Evolutionary conservation across 768 basidiomycete species (phyloP).

Genomic region (Boletellus ananas): DNA sequence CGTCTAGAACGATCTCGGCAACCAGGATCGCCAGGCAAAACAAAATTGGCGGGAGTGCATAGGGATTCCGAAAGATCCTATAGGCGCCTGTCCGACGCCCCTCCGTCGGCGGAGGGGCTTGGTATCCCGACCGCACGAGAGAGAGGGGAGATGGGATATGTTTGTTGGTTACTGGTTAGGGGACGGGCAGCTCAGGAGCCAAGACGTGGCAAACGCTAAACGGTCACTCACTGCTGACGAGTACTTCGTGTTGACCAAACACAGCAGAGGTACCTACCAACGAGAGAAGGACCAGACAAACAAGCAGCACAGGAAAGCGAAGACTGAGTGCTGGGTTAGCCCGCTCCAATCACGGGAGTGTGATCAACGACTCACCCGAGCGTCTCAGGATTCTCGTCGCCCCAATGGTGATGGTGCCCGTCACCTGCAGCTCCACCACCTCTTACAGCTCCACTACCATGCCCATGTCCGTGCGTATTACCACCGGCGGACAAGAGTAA

Average conservation of each 20-base stretch:
- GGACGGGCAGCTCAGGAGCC: slow-evolving; percentile 3
- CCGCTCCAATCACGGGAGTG: not conserved
- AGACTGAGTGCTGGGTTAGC: slow-evolving; percentile 39
- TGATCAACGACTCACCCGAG: slow-evolving; percentile 36
- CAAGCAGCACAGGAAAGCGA: slow-evolving; percentile 60
- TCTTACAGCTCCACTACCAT: slow-evolving; percentile 54
- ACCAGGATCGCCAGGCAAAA: slow-evolving; percentile 54
- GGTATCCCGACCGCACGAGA: slow-evolving; percentile 36
- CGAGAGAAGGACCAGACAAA: slow-evolving; percentile 53
- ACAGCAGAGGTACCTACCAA: slow-evolving; percentile 52
- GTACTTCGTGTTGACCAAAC: slow-evolving; percentile 61
- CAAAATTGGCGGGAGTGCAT: slow-evolving; percentile 58
- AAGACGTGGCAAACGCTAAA: not conserved
- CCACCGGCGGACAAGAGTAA: slow-evolving; percentile 75
- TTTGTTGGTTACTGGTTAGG: slow-evolving; percentile 53
- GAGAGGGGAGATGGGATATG: slow-evolving; percentile 52
- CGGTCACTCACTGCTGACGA: slow-evolving; percentile 54
- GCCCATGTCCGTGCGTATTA: slow-evolving; percentile 62
- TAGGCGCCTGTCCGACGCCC: slow-evolving; percentile 10
- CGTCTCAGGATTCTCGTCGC: slow-evolving; percentile 43
- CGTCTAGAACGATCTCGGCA: slow-evolving; percentile 50
- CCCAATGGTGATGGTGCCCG: slow-evolving; percentile 65
- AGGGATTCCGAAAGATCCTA: slow-evolving; percentile 67
- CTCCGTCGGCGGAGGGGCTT: slow-evolving; percentile 4
- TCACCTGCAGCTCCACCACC: slow-evolving; percentile 26